phyloP scores from a whole-genome alignment of 108 stramenopile species.

The Phaeodactylum tricornutum region DNA sequence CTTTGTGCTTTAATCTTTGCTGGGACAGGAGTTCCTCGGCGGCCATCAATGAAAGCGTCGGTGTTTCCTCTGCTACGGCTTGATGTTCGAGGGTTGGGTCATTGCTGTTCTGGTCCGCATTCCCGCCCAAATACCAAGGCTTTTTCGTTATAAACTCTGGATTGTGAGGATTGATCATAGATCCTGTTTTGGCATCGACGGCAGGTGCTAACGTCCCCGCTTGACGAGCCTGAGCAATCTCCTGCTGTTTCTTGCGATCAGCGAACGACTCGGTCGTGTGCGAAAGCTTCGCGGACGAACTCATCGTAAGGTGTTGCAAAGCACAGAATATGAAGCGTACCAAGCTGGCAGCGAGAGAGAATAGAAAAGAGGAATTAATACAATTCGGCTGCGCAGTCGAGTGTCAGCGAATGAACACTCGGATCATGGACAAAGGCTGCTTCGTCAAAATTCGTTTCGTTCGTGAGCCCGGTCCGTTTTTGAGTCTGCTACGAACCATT shows the following conservation, averaged over 20 bases:
- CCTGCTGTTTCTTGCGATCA: not conserved
- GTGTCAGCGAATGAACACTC: too few relatives aligned
- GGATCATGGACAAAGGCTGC: too few relatives aligned
- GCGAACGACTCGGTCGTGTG: too few relatives aligned
- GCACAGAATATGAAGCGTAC: too few relatives aligned
- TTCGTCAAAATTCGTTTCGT: too few relatives aligned
- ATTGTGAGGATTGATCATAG: conserved; percentile 99
- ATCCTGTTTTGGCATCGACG: conserved; percentile 80
- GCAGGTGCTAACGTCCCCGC: conserved; percentile 72
- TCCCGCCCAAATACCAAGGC: conserved; percentile 94
- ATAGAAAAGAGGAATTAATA: too few relatives aligned
- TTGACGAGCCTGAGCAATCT: conserved; percentile 65
- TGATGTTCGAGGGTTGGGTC: conserved; percentile 93
- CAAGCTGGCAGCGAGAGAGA: too few relatives aligned
- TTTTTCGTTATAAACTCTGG: conserved; percentile 98
- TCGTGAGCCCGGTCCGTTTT: too few relatives aligned
- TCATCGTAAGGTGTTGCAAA: too few relatives aligned
- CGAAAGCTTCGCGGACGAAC: too few relatives aligned
- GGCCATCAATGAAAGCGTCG: conserved; percentile 35
- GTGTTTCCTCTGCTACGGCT: conserved; percentile 26
- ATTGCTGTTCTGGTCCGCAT: conserved; percentile 14
- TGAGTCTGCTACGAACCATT: too few relatives aligned
- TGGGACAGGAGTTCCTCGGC: conserved; percentile 39
- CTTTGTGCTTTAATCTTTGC: conserved; percentile 43
- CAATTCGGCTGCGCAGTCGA: too few relatives aligned